Evolutionary conservation across 768 basidiomycete genomes (phyloP).

Genomic region (Hysterangium stoloniferum): DNA sequence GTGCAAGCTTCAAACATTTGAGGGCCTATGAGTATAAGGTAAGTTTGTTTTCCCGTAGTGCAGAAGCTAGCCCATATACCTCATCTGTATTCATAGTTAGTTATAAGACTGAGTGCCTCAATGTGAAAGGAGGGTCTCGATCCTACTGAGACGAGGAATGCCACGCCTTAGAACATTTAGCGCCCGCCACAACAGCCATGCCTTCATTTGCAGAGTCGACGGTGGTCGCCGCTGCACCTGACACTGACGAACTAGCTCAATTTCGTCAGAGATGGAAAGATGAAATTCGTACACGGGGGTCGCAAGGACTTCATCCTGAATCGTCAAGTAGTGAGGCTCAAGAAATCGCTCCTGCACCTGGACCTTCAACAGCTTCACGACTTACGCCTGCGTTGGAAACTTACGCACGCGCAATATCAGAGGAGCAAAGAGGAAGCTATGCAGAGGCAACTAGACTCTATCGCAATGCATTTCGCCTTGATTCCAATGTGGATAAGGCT

Average conservation of each 20-base stretch:
- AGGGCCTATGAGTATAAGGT: background rate
- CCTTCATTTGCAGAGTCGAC: background rate
- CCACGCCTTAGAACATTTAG: background rate
- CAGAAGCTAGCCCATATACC: background rate
- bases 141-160: background rate
- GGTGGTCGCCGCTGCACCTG: conserved; percentile 25
- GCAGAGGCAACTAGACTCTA: conserved; percentile 74
- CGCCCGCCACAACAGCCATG: background rate
- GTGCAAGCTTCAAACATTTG: conserved; percentile 9
- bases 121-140: background rate
- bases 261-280: conserved; percentile 72
- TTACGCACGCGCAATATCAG: conserved; percentile 62
- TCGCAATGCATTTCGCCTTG: conserved; percentile 70
- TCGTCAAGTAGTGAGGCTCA: background rate
- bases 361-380: conserved; percentile 20
- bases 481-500: conserved; percentile 66
- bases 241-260: conserved; percentile 52
- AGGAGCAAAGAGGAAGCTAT: conserved; percentile 66
- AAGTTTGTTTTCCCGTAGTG: background rate
- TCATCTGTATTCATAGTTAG: conserved; percentile 10
- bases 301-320: background rate
- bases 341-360: conserved; percentile 13
- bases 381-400: conserved; percentile 49
- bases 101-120: background rate
- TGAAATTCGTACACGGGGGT: conserved; percentile 37